Base-by-base conservation (phyloP, 352 stramenopile genomes). In the Phytophthora europaea region DNA sequence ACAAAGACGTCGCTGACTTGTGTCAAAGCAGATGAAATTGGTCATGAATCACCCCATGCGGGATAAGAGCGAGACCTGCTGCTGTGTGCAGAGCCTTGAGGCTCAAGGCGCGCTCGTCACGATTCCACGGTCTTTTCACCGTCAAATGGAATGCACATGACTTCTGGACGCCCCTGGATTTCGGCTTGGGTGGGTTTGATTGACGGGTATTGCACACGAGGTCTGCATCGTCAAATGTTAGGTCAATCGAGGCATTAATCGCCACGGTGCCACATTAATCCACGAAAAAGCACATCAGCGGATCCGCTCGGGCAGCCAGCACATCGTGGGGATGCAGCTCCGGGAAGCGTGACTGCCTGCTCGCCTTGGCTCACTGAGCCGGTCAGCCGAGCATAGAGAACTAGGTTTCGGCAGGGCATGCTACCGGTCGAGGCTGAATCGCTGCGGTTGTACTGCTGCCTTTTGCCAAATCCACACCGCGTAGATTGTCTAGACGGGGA, bases 1-100 rank as follows among this genome's bases (percentile, higher is more conserved):
- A 67, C 65, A 70, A 36, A 71, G 53, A 65, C 51, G 48, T 62
- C 33, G 51, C 47, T 57, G 36, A 38, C 38, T 31, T 47, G 59
- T 64, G 58, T 73, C 47, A 70, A 73, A 77, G 64, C 70, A 70
- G 58, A 51, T 77, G 70, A 53, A 28, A 23, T 7, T 31, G 4
- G 28, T 31, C 28, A 31, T 5, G 10, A 48, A 43, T 51, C 52
- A 47, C 57, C 57, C 70, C 60, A 72, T 76, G 52, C 62, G 47
- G 31, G 61, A 61, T 40, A 52, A 40, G 31, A 47, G 26, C 26
- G 34, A 23, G 51, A 52, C 36, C 63, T 67, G 58, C 63, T 65
- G 64, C 34, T 15, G 15, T 15, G 52, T 69, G 45, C 70, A 72
- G 48, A 67, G 51, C 23, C 23, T 38, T 20, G 47, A 53, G n/a